Base-by-base conservation (phyloP, 768 basidiomycete species). In the Lactifluus pinguis region DNA sequence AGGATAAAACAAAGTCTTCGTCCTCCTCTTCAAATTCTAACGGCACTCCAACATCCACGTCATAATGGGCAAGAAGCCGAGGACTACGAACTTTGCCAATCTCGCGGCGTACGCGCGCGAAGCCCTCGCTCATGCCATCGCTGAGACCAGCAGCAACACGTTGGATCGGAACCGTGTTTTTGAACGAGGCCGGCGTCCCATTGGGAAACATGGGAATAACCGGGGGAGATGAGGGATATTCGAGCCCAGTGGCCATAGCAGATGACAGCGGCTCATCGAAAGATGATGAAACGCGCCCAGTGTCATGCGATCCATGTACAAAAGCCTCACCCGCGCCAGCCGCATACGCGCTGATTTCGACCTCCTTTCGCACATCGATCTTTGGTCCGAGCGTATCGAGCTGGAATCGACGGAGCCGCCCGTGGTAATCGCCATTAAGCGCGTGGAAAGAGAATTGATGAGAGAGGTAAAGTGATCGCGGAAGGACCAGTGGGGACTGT, bases 391-490 rank as follows among this genome's bases (percentile, higher is more conserved):
- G 71, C 38, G 85, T 75, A 59, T 84, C 83, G 49, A 88, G 76
- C 56, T 82, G 80, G 62, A 81, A 82, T 4, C 79, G 77, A 38
- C 83, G 82, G 41, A 86, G 80, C n/a, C 89, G 80, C 0, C 89
- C 86, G 58, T 91, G 85, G 68, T 92, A 90, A 66, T 92, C 85
- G 63, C 86, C 83, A 13, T 83, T 83, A 0, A 92, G 78, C 2
- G 83, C 79, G 66, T 82, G 79, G 76, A 95, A 95, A 11, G 84
- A 77, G 69, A 95, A 91, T 62, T 95, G 91, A 65, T 92, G 89
- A 0, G 85, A 83, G 17, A 91, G 83, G 71, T 95, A 95, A 34
- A 97, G 78, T 0, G 89, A 78, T 0, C 84, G 80, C 2, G 92
- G 88, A 0, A 89, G 78, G 39, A 90, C 75, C 2, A 72, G 75